Percentiles rank a stretch among this genome's conserved stretches.
Conservation (phyloP, 1,284 basidiomycete species). For the Ustilago bromivora region DNA sequence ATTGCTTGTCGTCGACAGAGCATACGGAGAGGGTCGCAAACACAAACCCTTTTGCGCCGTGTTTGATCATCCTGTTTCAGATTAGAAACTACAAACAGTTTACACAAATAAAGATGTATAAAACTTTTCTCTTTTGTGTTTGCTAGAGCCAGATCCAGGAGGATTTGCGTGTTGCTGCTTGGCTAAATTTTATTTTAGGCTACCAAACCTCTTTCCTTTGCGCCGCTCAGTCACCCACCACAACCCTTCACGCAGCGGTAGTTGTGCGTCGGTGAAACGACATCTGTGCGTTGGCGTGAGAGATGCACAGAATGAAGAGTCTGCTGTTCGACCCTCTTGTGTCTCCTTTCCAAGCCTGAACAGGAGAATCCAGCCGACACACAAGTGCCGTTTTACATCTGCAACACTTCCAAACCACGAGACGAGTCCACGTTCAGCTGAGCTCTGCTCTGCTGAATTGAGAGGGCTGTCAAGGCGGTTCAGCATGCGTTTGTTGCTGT, state of each 20-base stretch:
- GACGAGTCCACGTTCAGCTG: neutral
- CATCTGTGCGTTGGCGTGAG: neutral
- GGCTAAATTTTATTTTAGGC: neutral
- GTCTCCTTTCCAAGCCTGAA: neutral
- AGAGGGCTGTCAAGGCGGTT: neutral
- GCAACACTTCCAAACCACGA: conserved; percentile 3
- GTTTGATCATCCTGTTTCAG: neutral
- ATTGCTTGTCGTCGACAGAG: neutral
- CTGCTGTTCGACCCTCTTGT: neutral
- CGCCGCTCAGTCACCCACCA: neutral
- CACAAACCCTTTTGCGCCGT: neutral
- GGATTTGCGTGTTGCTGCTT: neutral
- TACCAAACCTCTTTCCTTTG: no score
- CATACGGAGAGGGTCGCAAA: neutral
- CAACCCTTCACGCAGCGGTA: neutral
- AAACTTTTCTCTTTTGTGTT: conserved; percentile 1
- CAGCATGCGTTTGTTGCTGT: neutral
- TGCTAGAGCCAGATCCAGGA: neutral
- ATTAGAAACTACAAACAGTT: conserved; percentile 4
- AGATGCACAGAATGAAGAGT: no score
- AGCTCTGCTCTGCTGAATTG: neutral
- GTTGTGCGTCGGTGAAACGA: neutral
- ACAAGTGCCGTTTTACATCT: neutral
- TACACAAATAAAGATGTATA: neutral
- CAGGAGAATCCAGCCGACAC: conserved; percentile 1